Evolutionary conservation across 768 basidiomycete genomes (phyloP), one percentile per base, ranked within the genome.

Genomic region (Rhodocollybia butyracea): DNA sequence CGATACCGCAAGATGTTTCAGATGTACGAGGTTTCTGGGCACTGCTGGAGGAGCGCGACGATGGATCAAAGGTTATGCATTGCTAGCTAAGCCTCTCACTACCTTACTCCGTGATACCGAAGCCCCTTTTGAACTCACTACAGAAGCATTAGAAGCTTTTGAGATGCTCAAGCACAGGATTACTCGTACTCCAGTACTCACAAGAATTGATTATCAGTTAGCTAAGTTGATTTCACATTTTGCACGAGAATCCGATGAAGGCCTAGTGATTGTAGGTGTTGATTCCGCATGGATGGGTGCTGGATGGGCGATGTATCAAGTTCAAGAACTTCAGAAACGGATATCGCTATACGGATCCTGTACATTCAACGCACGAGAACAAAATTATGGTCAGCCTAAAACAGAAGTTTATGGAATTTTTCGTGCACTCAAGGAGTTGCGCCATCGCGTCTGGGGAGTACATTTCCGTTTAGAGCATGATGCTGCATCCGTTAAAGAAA

Each of bases 341-440:
- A 69, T 65, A 0, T 62, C 68, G 0, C 41, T 68, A 0, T 75
- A 61, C 55, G 68, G 72, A 0, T 73, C 70, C 0, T 66, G 68
- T 52, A 72, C 71, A 0, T 73, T 65, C 60, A 76, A 69, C 27
- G 59, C 68, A 0, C 46, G 56, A 0, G 69, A 75, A 57, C 56
- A 62, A 1, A 53, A 63, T 2, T 76, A 75, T 50, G 70, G 69
- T 0, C 73, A 75, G 52, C 63, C 72, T 0, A 76, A 76, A 50
- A 51, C 69, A 0, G 72, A 76, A 55, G 62, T 76, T 0, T 78
- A 73, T 50, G 70, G 75, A 0, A 42, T 75, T 0, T 75, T 67
- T 43, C 48, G 70, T 0, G 66, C 69, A 1, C 36, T 76, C n/a
- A 66, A 66, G 34, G 64, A 65, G 2, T 36, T 70, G 0, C 59